Evolutionary conservation across 1,139 yeast genomes (phyloP).

Genomic region (Lodderomyces metapsilosis): DNA sequence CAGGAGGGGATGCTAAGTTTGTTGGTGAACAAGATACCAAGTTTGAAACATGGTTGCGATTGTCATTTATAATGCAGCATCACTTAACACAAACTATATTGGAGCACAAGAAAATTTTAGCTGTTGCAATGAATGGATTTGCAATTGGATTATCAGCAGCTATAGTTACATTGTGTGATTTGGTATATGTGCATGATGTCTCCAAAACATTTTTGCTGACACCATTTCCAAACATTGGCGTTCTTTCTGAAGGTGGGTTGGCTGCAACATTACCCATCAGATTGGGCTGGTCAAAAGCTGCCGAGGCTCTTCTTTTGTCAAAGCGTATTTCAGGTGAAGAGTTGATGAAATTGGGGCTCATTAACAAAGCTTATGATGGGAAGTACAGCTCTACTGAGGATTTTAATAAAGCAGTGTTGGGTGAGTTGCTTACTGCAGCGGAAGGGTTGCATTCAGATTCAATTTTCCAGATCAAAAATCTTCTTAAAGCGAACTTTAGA

Average conservation of each 20-base stretch:
- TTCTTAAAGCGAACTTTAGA: constrained; percentile 49
- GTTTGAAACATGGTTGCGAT: constrained; percentile 55
- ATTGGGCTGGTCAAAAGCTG: constrained; percentile 70
- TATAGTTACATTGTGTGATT: constrained; percentile 72
- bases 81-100: constrained; percentile 66
- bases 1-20: constrained; percentile 66
- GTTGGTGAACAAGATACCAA: constrained; percentile 29
- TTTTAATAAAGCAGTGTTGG: constrained; percentile 53
- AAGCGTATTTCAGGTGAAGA: constrained; percentile 62
- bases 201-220: constrained; percentile 57
- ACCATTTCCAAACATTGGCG: constrained; percentile 81
- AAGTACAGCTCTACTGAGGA: constrained; percentile 51
- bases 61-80: constrained; percentile 67
- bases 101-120: constrained; percentile 69
- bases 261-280: constrained; percentile 67
- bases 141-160: constrained; percentile 80
- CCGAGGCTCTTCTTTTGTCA: constrained; percentile 71
- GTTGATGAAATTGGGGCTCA: constrained; percentile 56
- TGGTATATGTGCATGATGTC: constrained; percentile 66
- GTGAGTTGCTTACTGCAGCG: constrained; percentile 46
- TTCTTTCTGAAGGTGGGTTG: constrained; percentile 80
- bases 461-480: constrained; percentile 58
- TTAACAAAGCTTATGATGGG: constrained; percentile 49
- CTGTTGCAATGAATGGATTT: constrained; percentile 82
- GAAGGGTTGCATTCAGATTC: constrained; percentile 57